These are phyloP conservation scores for Gracilaria domingensis DNA, from an alignment of 23 red algal species.

Conservation along the genomic window DNA sequence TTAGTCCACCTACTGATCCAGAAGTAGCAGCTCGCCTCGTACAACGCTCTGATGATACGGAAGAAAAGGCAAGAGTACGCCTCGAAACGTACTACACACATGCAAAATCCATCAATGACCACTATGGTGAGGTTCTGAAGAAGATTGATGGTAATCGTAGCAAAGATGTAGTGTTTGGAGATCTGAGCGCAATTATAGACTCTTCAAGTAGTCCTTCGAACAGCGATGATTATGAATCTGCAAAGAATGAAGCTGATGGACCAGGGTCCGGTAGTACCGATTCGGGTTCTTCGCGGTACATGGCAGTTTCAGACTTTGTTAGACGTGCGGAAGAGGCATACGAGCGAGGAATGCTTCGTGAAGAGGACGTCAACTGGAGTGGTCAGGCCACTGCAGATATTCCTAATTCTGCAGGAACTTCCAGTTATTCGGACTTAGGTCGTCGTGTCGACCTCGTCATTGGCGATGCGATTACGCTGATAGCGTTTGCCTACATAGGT, in stretches of 20 bases:
- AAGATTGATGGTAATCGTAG: constrained; percentile 84
- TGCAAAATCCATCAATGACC: constrained; percentile 76
- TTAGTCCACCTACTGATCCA: constrained; percentile 77
- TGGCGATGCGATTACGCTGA: constrained; percentile 66
- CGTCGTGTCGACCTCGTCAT: constrained; percentile 68
- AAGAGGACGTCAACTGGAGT: constrained; percentile 84
- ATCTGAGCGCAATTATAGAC: constrained; percentile 78
- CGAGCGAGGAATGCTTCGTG: constrained; percentile 56
- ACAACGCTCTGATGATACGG: constrained; percentile 91
- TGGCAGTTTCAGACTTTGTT: constrained; percentile 85
- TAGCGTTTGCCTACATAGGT: constrained; percentile 75
- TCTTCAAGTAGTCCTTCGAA: neutral
- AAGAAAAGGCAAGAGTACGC: constrained; percentile 84
- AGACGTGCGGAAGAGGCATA: constrained; percentile 74
- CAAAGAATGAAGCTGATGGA: neutral
- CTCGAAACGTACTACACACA: constrained; percentile 82
- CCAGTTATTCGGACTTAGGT: constrained; percentile 67
- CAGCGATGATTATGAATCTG: constrained; percentile 5
- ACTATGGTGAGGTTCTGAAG: constrained; percentile 71
- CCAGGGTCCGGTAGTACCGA: neutral
- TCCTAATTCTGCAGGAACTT: constrained; percentile 37
- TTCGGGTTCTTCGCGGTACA: constrained; percentile 14
- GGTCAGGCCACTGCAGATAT: constrained; percentile 64
- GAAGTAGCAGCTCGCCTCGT: constrained; percentile 75
- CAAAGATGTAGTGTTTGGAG: constrained; percentile 78